A percentile compares a stretch with the other conserved stretches of the same genome.
Evolutionary conservation across 371 early-diverging fungal species (phyloP).

Genomic region (Globomyces sp.): DNA sequence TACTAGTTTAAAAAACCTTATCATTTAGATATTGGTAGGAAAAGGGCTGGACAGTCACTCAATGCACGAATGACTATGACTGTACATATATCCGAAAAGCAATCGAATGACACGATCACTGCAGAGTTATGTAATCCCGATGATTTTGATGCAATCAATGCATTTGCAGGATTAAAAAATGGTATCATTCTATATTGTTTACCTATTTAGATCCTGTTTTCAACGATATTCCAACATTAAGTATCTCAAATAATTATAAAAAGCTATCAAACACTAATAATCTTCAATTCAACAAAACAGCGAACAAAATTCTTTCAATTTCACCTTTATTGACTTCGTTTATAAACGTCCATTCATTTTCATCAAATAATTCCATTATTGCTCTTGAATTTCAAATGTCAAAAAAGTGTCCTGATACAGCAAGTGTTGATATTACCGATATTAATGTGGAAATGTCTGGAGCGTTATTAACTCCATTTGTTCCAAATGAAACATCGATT

Average conservation of each 20-base stretch:
- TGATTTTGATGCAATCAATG: slow-evolving; percentile 15
- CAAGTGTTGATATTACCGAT: neutral
- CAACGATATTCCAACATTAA: neutral
- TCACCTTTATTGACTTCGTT: neutral
- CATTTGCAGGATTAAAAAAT: slow-evolving; percentile 2
- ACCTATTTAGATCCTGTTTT: neutral
- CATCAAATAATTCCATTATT: neutral
- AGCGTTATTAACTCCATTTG: neutral
- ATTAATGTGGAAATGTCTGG: slow-evolving; percentile 14
- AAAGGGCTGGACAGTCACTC: slow-evolving; percentile 1
- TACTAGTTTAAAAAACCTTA: neutral
- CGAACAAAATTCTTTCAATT: neutral
- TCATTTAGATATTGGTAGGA: slow-evolving; percentile 5
- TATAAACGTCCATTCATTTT: slow-evolving; percentile 1
- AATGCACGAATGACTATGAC: slow-evolving; percentile 9
- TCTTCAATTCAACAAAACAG: neutral
- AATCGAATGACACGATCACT: neutral
- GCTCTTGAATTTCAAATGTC: neutral
- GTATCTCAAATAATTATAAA: slow-evolving; percentile 6
- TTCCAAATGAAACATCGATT: neutral
- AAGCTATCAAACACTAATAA: neutral
- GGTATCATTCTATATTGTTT: neutral
- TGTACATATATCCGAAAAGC: neutral
- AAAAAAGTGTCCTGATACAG: neutral
- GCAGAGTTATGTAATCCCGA: slow-evolving; percentile 11